Percentiles rank a stretch among this genome's conserved stretches.
Conservation (phyloP, 164 flowering plant genomes). For the Hamamelis virginiana region DNA sequence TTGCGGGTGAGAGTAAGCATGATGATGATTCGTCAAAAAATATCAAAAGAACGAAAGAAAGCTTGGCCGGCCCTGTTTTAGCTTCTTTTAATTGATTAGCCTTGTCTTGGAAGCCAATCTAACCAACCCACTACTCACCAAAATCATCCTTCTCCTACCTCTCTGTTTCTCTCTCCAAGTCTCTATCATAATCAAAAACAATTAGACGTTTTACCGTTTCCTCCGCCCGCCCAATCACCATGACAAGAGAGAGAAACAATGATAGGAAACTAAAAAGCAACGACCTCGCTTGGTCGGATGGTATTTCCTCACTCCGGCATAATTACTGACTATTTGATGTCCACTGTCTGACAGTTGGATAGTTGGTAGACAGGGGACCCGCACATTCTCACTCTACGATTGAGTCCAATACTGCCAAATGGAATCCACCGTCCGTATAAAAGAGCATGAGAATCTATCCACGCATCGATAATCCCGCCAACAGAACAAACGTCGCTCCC, state of each 20-base stretch:
- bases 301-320: neutral
- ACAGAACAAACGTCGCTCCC: too few species aligned
- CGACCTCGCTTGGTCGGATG: neutral
- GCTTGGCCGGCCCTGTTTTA: too few species aligned
- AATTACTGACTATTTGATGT: neutral
- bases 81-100: slow-evolving; percentile 7
- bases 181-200: neutral
- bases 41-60: neutral
- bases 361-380: neutral
- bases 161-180: neutral
- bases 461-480: too few species aligned
- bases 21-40: too few species aligned
- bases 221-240: slow-evolving; percentile 3
- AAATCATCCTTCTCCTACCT: too few species aligned
- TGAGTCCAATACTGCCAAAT: neutral
- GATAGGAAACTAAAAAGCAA: too few species aligned
- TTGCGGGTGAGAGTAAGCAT: too few species aligned
- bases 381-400: neutral
- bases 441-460: too few species aligned
- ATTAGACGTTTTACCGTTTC: slow-evolving; percentile 3
- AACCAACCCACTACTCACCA: neutral
- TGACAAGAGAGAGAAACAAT: neutral
- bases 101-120: slow-evolving; percentile 29
- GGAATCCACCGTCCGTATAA: too few species aligned
- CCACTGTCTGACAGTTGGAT: neutral